Evolutionary conservation across 169 alveolate species (phyloP).

Genomic region (Eimeria tenella): DNA sequence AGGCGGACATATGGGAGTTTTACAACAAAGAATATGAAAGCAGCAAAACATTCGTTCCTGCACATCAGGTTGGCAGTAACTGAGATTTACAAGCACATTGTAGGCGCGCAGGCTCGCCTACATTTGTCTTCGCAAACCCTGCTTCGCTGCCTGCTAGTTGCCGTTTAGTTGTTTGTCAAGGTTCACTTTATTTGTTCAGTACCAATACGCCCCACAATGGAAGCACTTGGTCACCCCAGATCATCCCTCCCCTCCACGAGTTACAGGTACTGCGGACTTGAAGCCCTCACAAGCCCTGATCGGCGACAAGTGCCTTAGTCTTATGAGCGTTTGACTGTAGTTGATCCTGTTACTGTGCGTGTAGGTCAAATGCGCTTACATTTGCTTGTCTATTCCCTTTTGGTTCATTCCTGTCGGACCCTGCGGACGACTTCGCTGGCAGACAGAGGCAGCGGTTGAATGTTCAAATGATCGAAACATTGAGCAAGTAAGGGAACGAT

Average conservation of each 20-base stretch:
- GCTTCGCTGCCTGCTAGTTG: neutral
- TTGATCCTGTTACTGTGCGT: no score
- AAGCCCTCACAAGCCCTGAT: neutral
- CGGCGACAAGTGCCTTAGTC: no score
- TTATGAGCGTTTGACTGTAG: no score
- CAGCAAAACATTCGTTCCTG: slow-evolving; percentile 84
- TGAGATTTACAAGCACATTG: neutral
- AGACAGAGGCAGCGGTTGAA: neutral
- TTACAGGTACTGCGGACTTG: slow-evolving; percentile 49
- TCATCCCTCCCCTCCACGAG: slow-evolving; percentile 74
- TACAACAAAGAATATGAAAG: slow-evolving; percentile 88
- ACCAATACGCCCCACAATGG: slow-evolving; percentile 84
- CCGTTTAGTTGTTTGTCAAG: neutral
- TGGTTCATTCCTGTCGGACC: neutral
- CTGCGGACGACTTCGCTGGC: neutral
- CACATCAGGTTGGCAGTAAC: slow-evolving; percentile 41
- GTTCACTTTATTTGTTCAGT: slow-evolving; percentile 15
- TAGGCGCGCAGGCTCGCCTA: neutral
- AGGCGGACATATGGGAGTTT: slow-evolving; percentile 83
- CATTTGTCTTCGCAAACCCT: neutral
- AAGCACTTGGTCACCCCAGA: slow-evolving; percentile 82
- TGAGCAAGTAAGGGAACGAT: neutral
- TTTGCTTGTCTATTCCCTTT: neutral
- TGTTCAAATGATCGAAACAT: neutral
- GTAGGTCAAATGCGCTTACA: no score